Percentiles rank a stretch among this genome's conserved stretches.
Conservation (phyloP, 345 rosid species). For the Acer saccharum region DNA sequence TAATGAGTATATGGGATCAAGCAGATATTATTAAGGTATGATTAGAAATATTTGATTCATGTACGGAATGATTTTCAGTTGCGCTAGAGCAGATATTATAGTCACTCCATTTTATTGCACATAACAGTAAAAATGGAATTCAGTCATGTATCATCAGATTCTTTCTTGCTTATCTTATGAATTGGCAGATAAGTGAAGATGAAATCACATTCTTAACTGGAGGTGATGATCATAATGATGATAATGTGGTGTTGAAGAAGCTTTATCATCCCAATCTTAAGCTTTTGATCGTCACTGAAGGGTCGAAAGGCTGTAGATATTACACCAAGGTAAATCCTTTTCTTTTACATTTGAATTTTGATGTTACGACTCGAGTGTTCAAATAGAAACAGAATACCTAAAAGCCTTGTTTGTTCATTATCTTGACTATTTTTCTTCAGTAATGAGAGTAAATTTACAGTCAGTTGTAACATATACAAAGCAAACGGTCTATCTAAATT, state of each 20-base stretch:
- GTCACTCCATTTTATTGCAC: not conserved
- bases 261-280: conserved; percentile 78
- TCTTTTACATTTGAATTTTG: not conserved
- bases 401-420: not conserved
- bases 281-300: conserved; percentile 93
- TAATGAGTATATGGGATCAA: conserved; percentile 86
- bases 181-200: conserved; percentile 83
- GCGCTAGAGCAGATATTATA: not conserved
- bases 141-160: not conserved
- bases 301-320: conserved; percentile 89
- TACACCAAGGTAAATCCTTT: conserved; percentile 72
- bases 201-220: conserved; percentile 82
- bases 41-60: conserved; percentile 1
- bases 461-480: not conserved
- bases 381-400: not conserved
- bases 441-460: not conserved
- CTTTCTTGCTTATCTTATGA: conserved; percentile 14
- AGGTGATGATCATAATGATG: conserved; percentile 65
- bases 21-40: conserved; percentile 92
- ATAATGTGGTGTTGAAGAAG: conserved; percentile 62
- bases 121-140: not conserved
- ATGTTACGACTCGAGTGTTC: not conserved
- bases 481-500: not conserved
- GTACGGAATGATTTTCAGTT: not conserved
- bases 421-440: not conserved